Percentiles rank a stretch among this genome's conserved stretches.
phyloP scores from a whole-genome alignment of 345 rosid genomes.

The Sisymbrium altissimum region DNA sequence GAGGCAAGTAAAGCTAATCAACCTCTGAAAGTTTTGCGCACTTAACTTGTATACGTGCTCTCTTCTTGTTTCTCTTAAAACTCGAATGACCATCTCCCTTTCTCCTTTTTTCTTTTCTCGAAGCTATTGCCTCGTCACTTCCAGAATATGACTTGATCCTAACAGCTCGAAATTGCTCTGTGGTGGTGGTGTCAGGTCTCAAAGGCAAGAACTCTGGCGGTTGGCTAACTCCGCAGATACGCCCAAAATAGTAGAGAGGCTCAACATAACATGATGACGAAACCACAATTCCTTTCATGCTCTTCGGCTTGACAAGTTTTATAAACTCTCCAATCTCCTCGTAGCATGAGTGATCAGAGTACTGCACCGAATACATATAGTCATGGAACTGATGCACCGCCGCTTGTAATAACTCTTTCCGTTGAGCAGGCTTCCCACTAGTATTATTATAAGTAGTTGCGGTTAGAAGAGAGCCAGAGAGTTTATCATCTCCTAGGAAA shows the following conservation, averaged over 20 bases:
- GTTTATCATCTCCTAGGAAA: constrained; percentile 37
- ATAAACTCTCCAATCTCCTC: constrained; percentile 62
- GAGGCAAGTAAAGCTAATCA: constrained; percentile 2
- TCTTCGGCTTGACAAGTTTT: constrained; percentile 57
- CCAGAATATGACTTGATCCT: constrained; percentile 24
- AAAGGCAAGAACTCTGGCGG: constrained; percentile 25
- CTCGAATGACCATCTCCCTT: constrained; percentile 4
- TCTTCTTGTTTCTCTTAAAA: constrained; percentile 17
- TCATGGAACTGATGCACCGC: constrained; percentile 44
- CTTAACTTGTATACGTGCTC: constrained; percentile 23
- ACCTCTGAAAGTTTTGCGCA: constrained; percentile 14
- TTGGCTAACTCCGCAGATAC: constrained; percentile 42
- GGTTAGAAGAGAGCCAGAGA: constrained; percentile 41
- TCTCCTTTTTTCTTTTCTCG: constrained; percentile 29
- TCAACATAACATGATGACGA: constrained; percentile 62
- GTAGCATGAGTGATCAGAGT: constrained; percentile 78
- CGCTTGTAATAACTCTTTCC: constrained; percentile 4
- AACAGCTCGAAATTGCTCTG: constrained; percentile 4
- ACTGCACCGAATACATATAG: constrained; percentile 54
- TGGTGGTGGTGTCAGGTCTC: constrained; percentile 26
- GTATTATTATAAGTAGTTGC: not conserved
- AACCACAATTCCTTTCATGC: constrained; percentile 62
- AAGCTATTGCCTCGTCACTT: constrained; percentile 1
- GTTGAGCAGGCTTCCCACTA: not conserved
- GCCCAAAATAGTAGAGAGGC: constrained; percentile 65